Percentiles rank a stretch among this genome's conserved stretches.
Conservation (phyloP, 2,329 filamentous ascomycete genomes). For the Fusarium sp. region DNA sequence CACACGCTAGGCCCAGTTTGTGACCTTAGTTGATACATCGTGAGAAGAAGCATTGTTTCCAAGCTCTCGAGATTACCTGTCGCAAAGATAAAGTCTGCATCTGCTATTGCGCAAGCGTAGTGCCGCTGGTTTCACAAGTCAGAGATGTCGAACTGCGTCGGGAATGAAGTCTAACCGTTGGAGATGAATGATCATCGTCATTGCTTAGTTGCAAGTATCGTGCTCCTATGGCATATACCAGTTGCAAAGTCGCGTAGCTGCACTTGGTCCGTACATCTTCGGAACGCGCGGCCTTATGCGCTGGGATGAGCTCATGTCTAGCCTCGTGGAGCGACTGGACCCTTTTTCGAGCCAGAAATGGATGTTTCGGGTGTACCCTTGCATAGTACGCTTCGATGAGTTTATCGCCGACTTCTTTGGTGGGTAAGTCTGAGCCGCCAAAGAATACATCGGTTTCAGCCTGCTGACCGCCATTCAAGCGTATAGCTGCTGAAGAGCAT, state of each 20-base stretch:
- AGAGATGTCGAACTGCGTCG: accelerated
- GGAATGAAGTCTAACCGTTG: neutral
- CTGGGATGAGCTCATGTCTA: neutral
- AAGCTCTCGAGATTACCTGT: slow-evolving; percentile 4
- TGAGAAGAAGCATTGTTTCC: slow-evolving; percentile 8
- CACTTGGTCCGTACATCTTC: accelerated
- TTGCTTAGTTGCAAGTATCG: slow-evolving; percentile 10
- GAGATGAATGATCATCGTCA: neutral
- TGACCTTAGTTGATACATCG: slow-evolving; percentile 7
- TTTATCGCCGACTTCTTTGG: neutral
- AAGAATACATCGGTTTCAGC: accelerated
- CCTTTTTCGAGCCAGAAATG: neutral
- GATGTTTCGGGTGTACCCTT: slow-evolving; percentile 3
- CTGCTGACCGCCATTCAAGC: neutral
- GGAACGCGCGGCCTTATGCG: neutral
- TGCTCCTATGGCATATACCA: slow-evolving; percentile 3
- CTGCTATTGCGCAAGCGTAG: neutral
- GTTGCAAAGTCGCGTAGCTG: slow-evolving; percentile 2
- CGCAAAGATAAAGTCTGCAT: neutral
- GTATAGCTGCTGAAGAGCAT: neutral
- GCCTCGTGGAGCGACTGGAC: neutral
- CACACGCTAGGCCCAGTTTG: neutral
- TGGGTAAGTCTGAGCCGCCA: neutral
- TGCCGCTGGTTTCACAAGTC: neutral
- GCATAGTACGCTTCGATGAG: slow-evolving; percentile 3